Percentiles rank a stretch among this genome's conserved stretches.
phyloP scores from a whole-genome alignment of 1,284 basidiomycete genomes.

The Naganishia liquefaciens region DNA sequence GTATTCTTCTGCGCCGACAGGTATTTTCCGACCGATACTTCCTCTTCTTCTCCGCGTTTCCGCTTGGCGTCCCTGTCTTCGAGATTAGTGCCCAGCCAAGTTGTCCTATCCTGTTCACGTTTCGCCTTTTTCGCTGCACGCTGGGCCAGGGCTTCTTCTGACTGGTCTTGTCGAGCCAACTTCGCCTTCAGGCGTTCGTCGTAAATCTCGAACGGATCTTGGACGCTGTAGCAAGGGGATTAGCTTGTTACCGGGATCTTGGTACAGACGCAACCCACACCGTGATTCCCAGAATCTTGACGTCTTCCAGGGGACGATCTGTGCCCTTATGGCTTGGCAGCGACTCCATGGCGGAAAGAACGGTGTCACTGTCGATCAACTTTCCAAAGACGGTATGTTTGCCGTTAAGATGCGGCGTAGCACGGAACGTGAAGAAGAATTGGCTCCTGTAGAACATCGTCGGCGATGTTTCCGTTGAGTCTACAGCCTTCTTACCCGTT shows the following conservation, averaged over 20 bases:
- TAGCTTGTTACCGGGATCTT: not conserved
- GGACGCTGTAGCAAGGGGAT: conserved; percentile 42
- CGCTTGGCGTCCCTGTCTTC: conserved; percentile 48
- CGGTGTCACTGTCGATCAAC: conserved; percentile 88
- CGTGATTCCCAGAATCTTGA: conserved; percentile 58
- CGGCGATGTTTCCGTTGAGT: not conserved
- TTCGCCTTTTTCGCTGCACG: conserved; percentile 49
- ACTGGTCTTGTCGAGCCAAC: conserved; percentile 48
- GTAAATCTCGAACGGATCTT: conserved; percentile 57
- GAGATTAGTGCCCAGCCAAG: conserved; percentile 54
- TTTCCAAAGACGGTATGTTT: conserved; percentile 92
- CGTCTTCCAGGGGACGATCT: conserved; percentile 78
- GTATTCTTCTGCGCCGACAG: conserved; percentile 37
- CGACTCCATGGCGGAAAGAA: conserved; percentile 79
- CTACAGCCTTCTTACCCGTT: conserved; percentile 63
- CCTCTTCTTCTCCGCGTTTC: conserved; percentile 44
- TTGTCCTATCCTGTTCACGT: conserved; percentile 55
- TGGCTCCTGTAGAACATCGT: conserved; percentile 65
- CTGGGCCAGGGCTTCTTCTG: conserved; percentile 47
- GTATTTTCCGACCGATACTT: conserved; percentile 55
- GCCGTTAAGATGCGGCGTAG: conserved; percentile 68
- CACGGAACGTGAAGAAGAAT: conserved; percentile 84
- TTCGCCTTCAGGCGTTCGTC: conserved; percentile 50
- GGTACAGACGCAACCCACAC: conserved; percentile 40
- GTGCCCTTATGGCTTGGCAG: conserved; percentile 77